Base-by-base conservation (phyloP, 305 asterid genomes). In the Rubia peregrina region DNA sequence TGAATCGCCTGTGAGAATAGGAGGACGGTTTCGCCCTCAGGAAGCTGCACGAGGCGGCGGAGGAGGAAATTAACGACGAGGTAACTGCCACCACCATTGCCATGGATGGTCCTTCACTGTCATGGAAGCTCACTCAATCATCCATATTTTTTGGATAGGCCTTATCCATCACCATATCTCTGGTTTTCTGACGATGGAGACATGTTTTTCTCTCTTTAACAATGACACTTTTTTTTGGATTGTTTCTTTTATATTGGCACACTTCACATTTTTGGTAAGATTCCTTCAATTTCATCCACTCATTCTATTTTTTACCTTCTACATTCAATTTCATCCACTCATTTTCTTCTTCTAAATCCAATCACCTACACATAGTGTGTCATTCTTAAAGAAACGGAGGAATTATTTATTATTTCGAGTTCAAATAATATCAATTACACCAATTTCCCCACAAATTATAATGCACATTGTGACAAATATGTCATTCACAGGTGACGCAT, bases 1-100 rank as follows among this genome's bases (percentile, higher is more conserved):
- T 59, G 69, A 71, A n/a, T 65, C 76, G 76, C 68, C 44, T 80
- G 72, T 44, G 77, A 46, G 33, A 65, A 33, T 6, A 49, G 24
- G 24, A 22, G 6, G 13, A 44, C 17, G 53, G 64, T 38, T 69
- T 69, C 19, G 51, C 40, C 16, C 16, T 69, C 26, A n/a, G 13
- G 53, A 44, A 67, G 1, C 61, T 12, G 12, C 16, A n/a, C 10
- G 16, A 9, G 40, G 26, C 26, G 26, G 26, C 26, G 26, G 26
- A 24, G 26, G 26, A 24, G 26, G 26, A 24, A 24, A 30, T 10
- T 36, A 44, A 7, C 36, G 22, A 55, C 26, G 70, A 56, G 30
- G 67, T 21, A 59, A 65, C 12, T 40, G 63, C 55, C 5, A 71
- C 42, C 61, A 67, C 22, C 78, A 69, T 75, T 55, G 70, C 41